A percentile compares a stretch with the other conserved stretches of the same genome.
Evolutionary conservation across 108 stramenopile genomes (phyloP).

Genomic region (Cyclotella cryptica): DNA sequence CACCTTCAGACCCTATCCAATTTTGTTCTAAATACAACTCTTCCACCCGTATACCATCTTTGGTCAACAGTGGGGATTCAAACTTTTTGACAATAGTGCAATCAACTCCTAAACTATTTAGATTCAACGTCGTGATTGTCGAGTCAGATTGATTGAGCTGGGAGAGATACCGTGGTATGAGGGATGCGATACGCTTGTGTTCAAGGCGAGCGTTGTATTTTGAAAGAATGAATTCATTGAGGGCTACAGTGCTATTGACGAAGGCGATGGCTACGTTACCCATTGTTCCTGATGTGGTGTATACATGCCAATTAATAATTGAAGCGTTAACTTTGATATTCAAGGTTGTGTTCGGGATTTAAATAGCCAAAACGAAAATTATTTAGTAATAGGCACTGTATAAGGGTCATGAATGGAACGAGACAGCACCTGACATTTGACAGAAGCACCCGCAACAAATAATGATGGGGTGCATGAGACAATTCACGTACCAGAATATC

Average conservation of each 20-base stretch:
- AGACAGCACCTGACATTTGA: too few relatives aligned
- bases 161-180: conserved; percentile 29
- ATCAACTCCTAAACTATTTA: conserved; percentile 38
- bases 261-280: conserved; percentile 44
- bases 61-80: conserved; percentile 12
- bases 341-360: too few relatives aligned
- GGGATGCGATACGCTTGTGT: conserved; percentile 29
- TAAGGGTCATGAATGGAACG: too few relatives aligned
- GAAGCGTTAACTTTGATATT: too few relatives aligned
- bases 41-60: conserved; percentile 8
- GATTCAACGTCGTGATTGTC: conserved; percentile 32
- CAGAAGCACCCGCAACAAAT: too few relatives aligned
- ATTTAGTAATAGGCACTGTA: too few relatives aligned
- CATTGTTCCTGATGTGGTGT: conserved; percentile 10
- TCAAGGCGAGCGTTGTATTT: conserved; percentile 20
- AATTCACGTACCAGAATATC: too few relatives aligned
- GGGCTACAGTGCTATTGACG: conserved; percentile 12
- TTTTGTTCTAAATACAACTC: conserved; percentile 39
- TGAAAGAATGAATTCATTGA: conserved; percentile 24
- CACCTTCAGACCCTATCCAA: conserved; percentile 35
- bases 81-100: conserved; percentile 29
- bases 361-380: too few relatives aligned
- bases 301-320: too few relatives aligned
- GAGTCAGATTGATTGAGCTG: conserved; percentile 26
- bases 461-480: too few relatives aligned